A percentile compares a stretch with the other conserved stretches of the same genome.
Conservation (phyloP, 768 basidiomycete genomes). For the Leccinum longicurvipes region DNA sequence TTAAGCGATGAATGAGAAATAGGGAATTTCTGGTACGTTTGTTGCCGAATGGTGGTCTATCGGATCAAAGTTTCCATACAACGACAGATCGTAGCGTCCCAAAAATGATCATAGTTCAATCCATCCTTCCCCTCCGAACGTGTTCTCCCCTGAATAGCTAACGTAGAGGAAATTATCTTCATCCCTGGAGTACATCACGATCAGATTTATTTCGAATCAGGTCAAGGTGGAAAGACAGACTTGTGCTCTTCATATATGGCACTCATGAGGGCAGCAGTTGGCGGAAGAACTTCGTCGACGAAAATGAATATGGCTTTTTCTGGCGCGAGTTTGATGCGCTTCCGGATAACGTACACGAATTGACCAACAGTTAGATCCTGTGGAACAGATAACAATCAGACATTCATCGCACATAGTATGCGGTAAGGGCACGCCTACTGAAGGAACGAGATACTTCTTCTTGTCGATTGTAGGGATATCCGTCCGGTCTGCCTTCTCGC, state of each 20-base stretch:
- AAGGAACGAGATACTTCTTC: slow-evolving; percentile 99
- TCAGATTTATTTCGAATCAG: slow-evolving; percentile 24
- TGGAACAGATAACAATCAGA: slow-evolving; percentile 21
- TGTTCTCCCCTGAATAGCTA: slow-evolving; percentile 98
- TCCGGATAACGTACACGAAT: slow-evolving; percentile 99
- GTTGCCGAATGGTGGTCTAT: slow-evolving; percentile 29
- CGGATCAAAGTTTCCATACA: slow-evolving; percentile 20
- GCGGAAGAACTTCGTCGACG: slow-evolving; percentile 97
- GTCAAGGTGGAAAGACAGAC: slow-evolving; percentile 45
- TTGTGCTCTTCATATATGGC: slow-evolving; percentile 99
- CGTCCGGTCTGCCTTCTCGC: slow-evolving; percentile 97
- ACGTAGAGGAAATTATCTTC: slow-evolving; percentile 99
- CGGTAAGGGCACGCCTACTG: slow-evolving; percentile 49
- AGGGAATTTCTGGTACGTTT: slow-evolving; percentile 20
- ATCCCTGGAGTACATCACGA: slow-evolving; percentile 55
- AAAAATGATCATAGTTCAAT: slow-evolving; percentile 30
- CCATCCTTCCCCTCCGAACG: slow-evolving; percentile 59
- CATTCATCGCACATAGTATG: slow-evolving; percentile 16
- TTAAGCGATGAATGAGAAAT: slow-evolving; percentile 9
- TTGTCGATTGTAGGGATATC: slow-evolving; percentile 99
- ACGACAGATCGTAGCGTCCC: slow-evolving; percentile 19
- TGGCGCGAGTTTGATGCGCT: slow-evolving; percentile 98
- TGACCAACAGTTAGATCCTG: slow-evolving; percentile 97
- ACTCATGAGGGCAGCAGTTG: slow-evolving; percentile 97
- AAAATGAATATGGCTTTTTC: slow-evolving; percentile 99